Evolutionary conservation across 1,284 basidiomycete genomes (phyloP).

Genomic region (Puccinia triticina): DNA sequence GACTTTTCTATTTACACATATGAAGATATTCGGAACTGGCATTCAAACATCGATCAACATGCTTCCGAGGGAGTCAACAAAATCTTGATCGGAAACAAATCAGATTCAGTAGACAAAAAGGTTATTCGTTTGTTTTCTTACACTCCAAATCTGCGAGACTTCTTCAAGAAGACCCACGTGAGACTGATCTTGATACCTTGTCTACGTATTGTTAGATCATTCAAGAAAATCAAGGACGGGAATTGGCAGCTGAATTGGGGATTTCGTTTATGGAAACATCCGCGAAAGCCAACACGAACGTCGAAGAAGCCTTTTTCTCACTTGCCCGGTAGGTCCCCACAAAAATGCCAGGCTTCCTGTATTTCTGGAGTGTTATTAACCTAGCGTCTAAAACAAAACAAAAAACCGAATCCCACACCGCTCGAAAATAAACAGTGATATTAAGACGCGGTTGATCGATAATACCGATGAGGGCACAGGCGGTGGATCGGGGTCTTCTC

Average conservation of each 20-base stretch:
- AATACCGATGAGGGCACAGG: conserved; percentile 61
- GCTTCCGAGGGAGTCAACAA: conserved; percentile 99
- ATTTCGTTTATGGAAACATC: conserved; percentile 97
- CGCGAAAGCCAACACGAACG: conserved; percentile 95
- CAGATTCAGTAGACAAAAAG: conserved; percentile 96
- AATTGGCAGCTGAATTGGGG: conserved; percentile 83
- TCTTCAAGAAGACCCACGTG: neutral
- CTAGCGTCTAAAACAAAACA: neutral
- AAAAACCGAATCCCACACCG: neutral
- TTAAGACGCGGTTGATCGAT: conserved; percentile 95
- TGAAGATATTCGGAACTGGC: conserved; percentile 97
- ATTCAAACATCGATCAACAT: conserved; percentile 97
- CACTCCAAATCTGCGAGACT: neutral
- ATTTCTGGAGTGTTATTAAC: neutral
- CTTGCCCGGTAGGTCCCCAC: conserved; percentile 74
- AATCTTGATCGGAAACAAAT: conserved; percentile 98
- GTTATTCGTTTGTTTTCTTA: conserved; percentile 52
- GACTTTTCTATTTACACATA: neutral
- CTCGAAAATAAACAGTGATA: conserved; percentile 69
- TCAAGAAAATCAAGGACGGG: conserved; percentile 72
- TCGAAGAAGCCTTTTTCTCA: conserved; percentile 98
- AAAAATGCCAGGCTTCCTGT: neutral
- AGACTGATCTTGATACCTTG: neutral
- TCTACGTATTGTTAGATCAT: conserved; percentile 66
- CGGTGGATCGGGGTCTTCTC: conserved; percentile 34